A percentile compares a stretch with the other conserved stretches of the same genome.
Conservation (phyloP, 306 rosid genomes). For the Acacia acuminata region DNA sequence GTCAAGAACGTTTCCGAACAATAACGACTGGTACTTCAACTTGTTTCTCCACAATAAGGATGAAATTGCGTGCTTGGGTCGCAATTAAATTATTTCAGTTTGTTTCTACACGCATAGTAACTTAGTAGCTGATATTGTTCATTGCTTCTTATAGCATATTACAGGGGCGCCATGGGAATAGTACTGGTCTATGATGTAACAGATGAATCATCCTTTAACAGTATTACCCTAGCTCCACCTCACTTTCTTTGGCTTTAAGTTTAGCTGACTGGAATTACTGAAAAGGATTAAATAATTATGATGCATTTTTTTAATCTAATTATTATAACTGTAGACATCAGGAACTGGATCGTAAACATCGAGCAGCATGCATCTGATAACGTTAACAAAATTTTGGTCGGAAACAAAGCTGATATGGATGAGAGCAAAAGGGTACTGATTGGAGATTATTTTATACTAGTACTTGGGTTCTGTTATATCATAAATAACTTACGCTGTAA, state of each 20-base stretch:
- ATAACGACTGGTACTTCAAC: conserved; percentile 34
- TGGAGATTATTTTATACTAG: not conserved
- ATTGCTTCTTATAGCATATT: conserved; percentile 32
- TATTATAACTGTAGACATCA: conserved; percentile 32
- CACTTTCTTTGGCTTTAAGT: not conserved
- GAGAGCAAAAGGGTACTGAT: conserved; percentile 37
- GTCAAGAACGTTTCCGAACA: conserved; percentile 44
- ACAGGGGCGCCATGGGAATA: conserved; percentile 46
- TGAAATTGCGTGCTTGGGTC: not conserved
- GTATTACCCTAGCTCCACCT: conserved; percentile 23
- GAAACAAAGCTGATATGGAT: conserved; percentile 44
- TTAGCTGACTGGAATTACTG: not conserved
- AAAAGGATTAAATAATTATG: not conserved
- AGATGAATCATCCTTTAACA: conserved; percentile 40
- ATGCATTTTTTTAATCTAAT: not conserved
- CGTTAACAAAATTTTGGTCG: conserved; percentile 41
- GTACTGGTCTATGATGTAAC: conserved; percentile 42
- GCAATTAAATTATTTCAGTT: not conserved
- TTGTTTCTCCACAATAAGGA: not conserved
- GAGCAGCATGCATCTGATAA: conserved; percentile 38
- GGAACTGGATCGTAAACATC: conserved; percentile 42
- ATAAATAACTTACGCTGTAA: not conserved
- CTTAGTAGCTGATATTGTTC: not conserved
- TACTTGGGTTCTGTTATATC: not conserved
- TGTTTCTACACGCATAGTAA: not conserved